Evolutionary conservation across 805 yeast genomes (phyloP), one percentile per base, ranked within the genome.

Genomic region (Jamesozyma rosinii): DNA sequence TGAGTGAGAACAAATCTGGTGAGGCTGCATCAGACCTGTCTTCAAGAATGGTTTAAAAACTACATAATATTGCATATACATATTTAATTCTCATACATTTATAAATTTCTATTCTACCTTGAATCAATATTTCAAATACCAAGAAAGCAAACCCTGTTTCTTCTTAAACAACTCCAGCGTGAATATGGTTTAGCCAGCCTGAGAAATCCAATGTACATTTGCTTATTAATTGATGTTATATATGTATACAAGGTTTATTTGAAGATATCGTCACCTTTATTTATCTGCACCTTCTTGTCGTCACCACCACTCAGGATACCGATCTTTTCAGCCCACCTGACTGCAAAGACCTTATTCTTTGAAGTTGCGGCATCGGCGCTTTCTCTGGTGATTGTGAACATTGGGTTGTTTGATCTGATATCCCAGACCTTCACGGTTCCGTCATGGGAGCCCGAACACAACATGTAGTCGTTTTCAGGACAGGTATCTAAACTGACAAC

Each of bases 351-450:
- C 58, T 89, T 87, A 39, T 74, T 69, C 42, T 74, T 70, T 15
- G 66, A 68, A 31, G 71, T 66, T 49, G 67, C 69, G 15, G 75
- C 71, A 31, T 71, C 66, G 49, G 67, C 69, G 15, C 75, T 70
- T 56, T 86, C 83, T 63, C 97, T 77, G 14, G 83, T 75, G 39
- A 92, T 77, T 5, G 94, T 84, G 63, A 83, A 87, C 68, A 92
- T 69, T 11, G 92, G 74, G 54, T 79, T 76, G 49, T 80, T 83
- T 4, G 96, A 83, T 58, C 98, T 79, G 9, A 90, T 75, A 63
- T 90, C 98, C 98, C 98, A 92, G 18, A 92, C 83, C 57, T 88
- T 81, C 36, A 83, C 90, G 0, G 95, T 85, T 21, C 97, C 96
- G 64, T 92, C 98, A 61, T 89, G 96, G n/a, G 96, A 86, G 11